Evolutionary conservation across 139 green algal genomes (phyloP), one percentile per base, ranked within the genome.

Genomic region (Desmodesmus armatus): DNA sequence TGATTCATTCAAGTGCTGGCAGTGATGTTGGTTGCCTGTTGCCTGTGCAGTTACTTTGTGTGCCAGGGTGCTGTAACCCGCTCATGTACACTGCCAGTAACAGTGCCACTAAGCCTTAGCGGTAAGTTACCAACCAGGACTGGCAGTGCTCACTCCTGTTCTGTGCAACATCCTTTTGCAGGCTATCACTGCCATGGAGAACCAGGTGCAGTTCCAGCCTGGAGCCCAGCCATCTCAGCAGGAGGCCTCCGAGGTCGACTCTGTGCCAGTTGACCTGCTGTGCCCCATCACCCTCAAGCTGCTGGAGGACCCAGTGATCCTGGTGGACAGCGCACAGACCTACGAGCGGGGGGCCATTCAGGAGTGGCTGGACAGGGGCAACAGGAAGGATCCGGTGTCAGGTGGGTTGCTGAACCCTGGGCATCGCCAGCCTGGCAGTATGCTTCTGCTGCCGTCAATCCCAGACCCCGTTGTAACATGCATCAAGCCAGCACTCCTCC

Each of bases 251-350:
- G n/a, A n/a, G n/a, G n/a, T n/a, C n/a, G n/a, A n/a, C n/a, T n/a
- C n/a, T n/a, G 77, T 67, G 39, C 73, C 73, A 0, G 11, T 33
- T 25, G 73, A 80, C 39, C 58, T 83, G 55, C 40, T 83, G 40
- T 83, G 77, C 63, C 77, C 77, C 39, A 83, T 83, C 77, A 83
- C 58, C 4, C 74, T 43, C 29, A 55, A 83, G 58, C 60, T 83
- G 23, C 60, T 83, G n/a, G 60, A 83, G n/a, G 77, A 83, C 29
- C 77, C 77, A 17, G 77, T 83, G 3, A 73, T 83, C 27, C 31
- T 83, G 0, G 37, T 83, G 3, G 77, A 37, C 40, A 63, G 40
- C n/a, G 43, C n/a, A 1, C 77, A 83, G 39, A 83, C 77, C 4
- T 83, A 83, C 29, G 77, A 83, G 37, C 25, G 60, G 3, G 40